Base-by-base conservation (phyloP, 169 alveolate species). In the Perkinsus marinus region DNA sequence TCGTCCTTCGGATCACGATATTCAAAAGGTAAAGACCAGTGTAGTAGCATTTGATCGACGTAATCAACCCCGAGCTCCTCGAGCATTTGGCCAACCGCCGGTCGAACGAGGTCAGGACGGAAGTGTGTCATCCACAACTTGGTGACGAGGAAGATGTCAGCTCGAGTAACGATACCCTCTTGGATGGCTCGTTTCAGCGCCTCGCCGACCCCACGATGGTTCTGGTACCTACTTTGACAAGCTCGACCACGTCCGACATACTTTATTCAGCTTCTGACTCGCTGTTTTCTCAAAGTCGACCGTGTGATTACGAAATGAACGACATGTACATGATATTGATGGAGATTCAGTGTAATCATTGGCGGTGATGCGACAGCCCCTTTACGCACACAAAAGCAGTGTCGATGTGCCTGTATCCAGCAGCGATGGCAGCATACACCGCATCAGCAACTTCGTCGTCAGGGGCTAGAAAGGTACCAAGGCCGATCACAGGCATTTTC, bases 401-500 rank as follows among this genome's bases (percentile, higher is more conserved):
- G 92, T 96, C 97, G 16, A 96, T 92, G 68, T 93, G 93, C 68
- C 96, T 47, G 89, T 95, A 95, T 22, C 96, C 96, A 39, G 38
- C 92, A 38, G 43, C 30, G n/a, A 92, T 39, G 41, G 93, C 93
- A 37, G 39, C 90, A 30, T 90, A 34, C 26, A 92, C 93, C 17
- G 47, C 93, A 2, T 91, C 79, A 30, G 79, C 79, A 0, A 57
- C 79, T 16, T 57, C 79, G 22, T 57, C 34, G 22, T 57, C 79
- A 57, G 79, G 79, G 34, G 79, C 79, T 30, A 57, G 7, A 30
- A 57, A 57, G 34, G 79, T 57, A 57, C 79, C 79, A 57, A 57
- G 79, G 26, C 79, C 79, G 34, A 57, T 16, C 3, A 57, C 79
- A 2, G 79, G 79, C 79, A 57, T 57, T 7, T 57, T 57, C 79